Evolutionary conservation across 768 basidiomycete species (phyloP), one percentile per base, ranked within the genome.

Genomic region (Agaricus blazei): DNA sequence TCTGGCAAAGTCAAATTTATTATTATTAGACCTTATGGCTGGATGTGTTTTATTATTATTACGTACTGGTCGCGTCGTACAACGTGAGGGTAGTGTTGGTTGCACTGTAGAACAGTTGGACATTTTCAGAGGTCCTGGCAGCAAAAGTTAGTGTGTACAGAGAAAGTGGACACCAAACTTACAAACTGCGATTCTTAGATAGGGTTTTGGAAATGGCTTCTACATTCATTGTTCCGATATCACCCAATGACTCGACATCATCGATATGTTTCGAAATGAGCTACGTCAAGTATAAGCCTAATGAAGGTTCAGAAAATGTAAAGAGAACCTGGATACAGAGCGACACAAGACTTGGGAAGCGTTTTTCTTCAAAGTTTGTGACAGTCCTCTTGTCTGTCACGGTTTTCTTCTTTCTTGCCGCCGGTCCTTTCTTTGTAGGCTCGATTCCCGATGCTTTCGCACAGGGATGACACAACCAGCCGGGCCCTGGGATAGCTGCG

Each of bases 61-160:
- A 71, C 88, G 60, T 67, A 96, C 93, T 87, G 0, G 96, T 97
- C 41, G 85, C 88, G 70, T 99, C 97, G 63, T 91, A 95, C 38
- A 99, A 70, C 0, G 78, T 82, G 34, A 99, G 73, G 8, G 72
- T 76, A 3, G 76, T 75, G 59, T 93, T 88, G 24, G 80, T 70
- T 1, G 81, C 72, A 56, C 85, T 85, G 64, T 97, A 95, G 71
- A 99, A 98, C 9, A 99, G 72, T 24, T 77, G 79, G 0, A 82
- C 90, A 57, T 93, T 97, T 56, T 92, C 81, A 0, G 81, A 68
- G 0, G 87, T 94, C 57, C 93, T 93, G 54, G 48, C 23, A 38
- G 28, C 4, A 23, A 24, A 24, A 52, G 51, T 38, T 52, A 29
- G 27, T 49, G 15, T 6, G 58, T 5, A 15, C 9, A 9, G 4